Conservation (phyloP, 2,329 filamentous ascomycete genomes). For the Mariannaea elegans region DNA sequence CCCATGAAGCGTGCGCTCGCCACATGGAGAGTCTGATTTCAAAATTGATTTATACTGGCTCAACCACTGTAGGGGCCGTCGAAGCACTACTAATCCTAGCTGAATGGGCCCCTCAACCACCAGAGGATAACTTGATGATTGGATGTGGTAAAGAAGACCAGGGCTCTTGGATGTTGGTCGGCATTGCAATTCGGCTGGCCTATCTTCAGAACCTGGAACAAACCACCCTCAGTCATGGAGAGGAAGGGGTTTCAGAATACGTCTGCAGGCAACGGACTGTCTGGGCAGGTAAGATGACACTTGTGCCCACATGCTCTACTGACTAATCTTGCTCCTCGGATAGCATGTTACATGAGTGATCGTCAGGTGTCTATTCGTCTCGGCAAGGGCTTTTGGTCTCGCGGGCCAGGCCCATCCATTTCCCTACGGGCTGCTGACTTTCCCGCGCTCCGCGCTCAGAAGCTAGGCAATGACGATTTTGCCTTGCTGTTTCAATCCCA, state of each 20-base stretch:
- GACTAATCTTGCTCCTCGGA: not conserved
- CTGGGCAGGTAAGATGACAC: slow-evolving; percentile 63
- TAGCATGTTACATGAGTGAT: slow-evolving; percentile 72
- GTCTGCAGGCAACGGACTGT: slow-evolving; percentile 72
- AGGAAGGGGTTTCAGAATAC: slow-evolving; percentile 65
- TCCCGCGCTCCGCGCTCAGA: slow-evolving; percentile 68
- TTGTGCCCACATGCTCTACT: not conserved
- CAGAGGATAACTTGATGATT: slow-evolving; percentile 68
- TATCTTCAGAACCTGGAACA: slow-evolving; percentile 77
- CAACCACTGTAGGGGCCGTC: slow-evolving; percentile 75
- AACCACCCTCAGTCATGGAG: slow-evolving; percentile 70
- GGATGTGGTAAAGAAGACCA: slow-evolving; percentile 78
- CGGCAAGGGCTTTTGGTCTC: slow-evolving; percentile 78
- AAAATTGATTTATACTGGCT: slow-evolving; percentile 70
- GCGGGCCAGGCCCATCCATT: slow-evolving; percentile 73
- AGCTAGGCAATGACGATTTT: slow-evolving; percentile 70
- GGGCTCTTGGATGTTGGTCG: slow-evolving; percentile 81
- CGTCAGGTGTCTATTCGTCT: slow-evolving; percentile 75
- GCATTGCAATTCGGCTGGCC: slow-evolving; percentile 72
- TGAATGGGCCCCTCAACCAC: slow-evolving; percentile 76
- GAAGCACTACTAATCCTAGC: slow-evolving; percentile 75
- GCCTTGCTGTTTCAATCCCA: slow-evolving; percentile 76
- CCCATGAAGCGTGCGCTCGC: slow-evolving; percentile 72
- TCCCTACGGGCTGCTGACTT: slow-evolving; percentile 73
- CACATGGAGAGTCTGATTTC: slow-evolving; percentile 77